Conservation (phyloP, 2,329 filamentous ascomycete species). For the Septoria petroselini region DNA sequence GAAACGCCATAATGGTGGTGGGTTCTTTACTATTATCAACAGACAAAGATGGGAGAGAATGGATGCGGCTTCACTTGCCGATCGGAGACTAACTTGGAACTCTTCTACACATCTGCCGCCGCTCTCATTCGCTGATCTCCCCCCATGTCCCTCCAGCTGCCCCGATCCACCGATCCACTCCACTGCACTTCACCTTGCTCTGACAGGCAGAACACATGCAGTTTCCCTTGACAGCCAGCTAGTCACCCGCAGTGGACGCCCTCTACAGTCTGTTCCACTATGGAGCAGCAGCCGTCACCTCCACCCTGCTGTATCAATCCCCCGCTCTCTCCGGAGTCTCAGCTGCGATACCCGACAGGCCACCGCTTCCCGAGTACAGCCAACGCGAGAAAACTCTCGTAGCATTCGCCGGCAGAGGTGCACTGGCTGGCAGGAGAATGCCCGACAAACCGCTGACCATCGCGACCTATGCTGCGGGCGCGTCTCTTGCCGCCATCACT, state of each 20-base stretch:
- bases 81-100: neutral
- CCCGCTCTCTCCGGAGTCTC: too few species aligned
- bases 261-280: slow-evolving; percentile 21
- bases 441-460: slow-evolving; percentile 79
- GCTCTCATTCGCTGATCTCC: slow-evolving; percentile 6
- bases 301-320: slow-evolving; percentile 5
- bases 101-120: neutral
- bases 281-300: slow-evolving; percentile 21
- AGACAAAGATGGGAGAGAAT: too few species aligned
- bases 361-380: slow-evolving; percentile 11
- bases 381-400: slow-evolving; percentile 31
- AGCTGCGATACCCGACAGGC: too few species aligned
- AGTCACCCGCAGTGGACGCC: slow-evolving; percentile 16
- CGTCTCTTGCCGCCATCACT: slow-evolving; percentile 89
- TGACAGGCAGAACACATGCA: slow-evolving; percentile 6
- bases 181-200: too few species aligned
- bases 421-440: slow-evolving; percentile 50
- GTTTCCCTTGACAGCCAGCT: too few species aligned
- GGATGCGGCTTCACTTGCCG: slow-evolving; percentile 4
- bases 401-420: slow-evolving; percentile 33
- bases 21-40: too few species aligned
- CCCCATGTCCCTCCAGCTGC: too few species aligned
- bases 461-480: slow-evolving; percentile 90
- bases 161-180: neutral
- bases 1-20: slow-evolving; percentile 24